Percentiles rank a stretch among this genome's conserved stretches.
These are phyloP conservation scores for Cryphonectria japonica DNA, from an alignment of 2,329 filamentous ascomycete species.

Conservation along the genomic window DNA sequence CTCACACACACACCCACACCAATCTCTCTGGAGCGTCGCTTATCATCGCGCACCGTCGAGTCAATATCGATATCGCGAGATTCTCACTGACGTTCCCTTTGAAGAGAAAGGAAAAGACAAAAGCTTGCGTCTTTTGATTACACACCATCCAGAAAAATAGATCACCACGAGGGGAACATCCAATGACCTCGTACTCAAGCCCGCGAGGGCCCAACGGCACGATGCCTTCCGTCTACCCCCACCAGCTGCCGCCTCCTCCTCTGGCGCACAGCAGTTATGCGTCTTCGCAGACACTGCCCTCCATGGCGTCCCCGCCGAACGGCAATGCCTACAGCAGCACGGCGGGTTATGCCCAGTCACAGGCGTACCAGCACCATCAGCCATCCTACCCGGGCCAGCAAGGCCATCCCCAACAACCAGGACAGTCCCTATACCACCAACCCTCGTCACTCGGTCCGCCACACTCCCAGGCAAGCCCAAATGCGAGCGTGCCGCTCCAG, in stretches of 20 bases:
- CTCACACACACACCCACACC: background rate
- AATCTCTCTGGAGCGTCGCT: background rate
- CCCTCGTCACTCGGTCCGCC: slow-evolving; percentile 14
- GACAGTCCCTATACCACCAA: slow-evolving; percentile 26
- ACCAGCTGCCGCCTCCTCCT: slow-evolving; percentile 26
- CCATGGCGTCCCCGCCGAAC: slow-evolving; percentile 28
- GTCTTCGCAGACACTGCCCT: slow-evolving; percentile 23
- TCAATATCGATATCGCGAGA: background rate
- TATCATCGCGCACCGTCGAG: background rate
- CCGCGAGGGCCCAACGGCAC: slow-evolving; percentile 26
- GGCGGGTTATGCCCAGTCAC: slow-evolving; percentile 23
- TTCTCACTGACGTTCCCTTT: background rate
- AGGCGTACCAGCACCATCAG: slow-evolving; percentile 27
- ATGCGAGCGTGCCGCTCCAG: slow-evolving; percentile 16
- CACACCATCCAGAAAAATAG: background rate
- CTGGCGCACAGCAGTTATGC: slow-evolving; percentile 24
- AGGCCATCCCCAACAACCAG: slow-evolving; percentile 24
- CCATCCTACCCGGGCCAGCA: slow-evolving; percentile 26
- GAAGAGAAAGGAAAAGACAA: background rate
- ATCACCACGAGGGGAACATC: background rate
- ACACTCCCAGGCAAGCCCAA: slow-evolving; percentile 23
- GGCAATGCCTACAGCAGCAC: slow-evolving; percentile 21
- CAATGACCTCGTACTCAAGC: slow-evolving; percentile 28
- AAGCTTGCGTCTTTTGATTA: background rate
- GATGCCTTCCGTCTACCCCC: slow-evolving; percentile 26